Base-by-base conservation (phyloP, 78 protist genomes). In the Emiliania huxleyi region DNA sequence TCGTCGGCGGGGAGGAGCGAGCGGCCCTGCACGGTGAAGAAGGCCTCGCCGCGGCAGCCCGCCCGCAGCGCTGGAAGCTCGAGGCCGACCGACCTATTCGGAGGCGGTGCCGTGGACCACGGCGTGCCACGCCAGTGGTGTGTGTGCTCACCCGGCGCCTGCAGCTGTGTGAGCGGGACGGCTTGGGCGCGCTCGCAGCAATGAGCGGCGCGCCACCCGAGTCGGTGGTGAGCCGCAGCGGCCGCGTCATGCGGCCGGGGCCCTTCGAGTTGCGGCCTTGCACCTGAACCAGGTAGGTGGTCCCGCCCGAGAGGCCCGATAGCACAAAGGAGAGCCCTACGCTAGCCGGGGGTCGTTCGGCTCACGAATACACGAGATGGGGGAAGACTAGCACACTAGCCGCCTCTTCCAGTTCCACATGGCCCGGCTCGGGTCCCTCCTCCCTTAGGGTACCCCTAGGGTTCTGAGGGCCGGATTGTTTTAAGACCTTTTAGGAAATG, bases 11-110 rank as follows among this genome's bases (percentile, higher is more conserved):
- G 33, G 37, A 3, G 40, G 83, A 29, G 83, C 83, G 44, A 5
- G 37, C 83, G 83, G 12, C 37, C 83, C 42, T 35, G 25, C 83
- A 73, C 44, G 44, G 83, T 18, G 42, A 73, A 18, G 83, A 35
- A 73, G 44, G 83, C 37, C 40, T 73, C 83, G 44, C 83, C 83
- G 42, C 83, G 83, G 83, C 83, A 73, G 83, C 83, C 83, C 33
- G 15, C 4, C 33, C 83, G 83, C 83, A 73, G 42, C 42, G 83
- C 15, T 18, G 83, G 83, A 5, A 73, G 43, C 15, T 4, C 3
- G 43, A 73, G 42, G 18, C 33, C 44, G 44, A 73, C 42, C 33
- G 83, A 73, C 19, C n/a, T n/a, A n/a, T n/a, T n/a, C n/a, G n/a
- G n/a, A n/a, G n/a, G n/a, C n/a, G n/a, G n/a, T n/a, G n/a, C n/a